A percentile compares a stretch with the other conserved stretches of the same genome.
Conservation (phyloP, 805 yeast species). For the Zygosaccharomyces kombuchaensis region DNA sequence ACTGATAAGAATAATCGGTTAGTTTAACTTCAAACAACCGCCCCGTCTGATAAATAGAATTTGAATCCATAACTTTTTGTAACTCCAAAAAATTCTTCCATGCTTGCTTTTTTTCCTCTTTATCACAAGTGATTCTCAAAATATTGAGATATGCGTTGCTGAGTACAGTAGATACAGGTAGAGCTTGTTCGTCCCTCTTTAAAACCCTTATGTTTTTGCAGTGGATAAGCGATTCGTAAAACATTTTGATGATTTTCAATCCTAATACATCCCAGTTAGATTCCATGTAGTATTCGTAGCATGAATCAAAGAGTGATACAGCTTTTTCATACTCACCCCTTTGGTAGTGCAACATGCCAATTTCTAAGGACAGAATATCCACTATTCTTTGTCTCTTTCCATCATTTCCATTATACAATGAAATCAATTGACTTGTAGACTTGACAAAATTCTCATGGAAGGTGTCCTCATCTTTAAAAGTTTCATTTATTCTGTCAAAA, state of each 20-base stretch:
- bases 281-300: constrained; percentile 61
- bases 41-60: constrained; percentile 24
- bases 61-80: constrained; percentile 11
- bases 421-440: constrained; percentile 44
- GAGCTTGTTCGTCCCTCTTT: constrained; percentile 24
- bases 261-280: constrained; percentile 78
- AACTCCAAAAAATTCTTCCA: constrained; percentile 29
- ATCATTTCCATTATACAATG: constrained; percentile 17
- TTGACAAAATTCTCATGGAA: constrained; percentile 41
- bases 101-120: constrained; percentile 18
- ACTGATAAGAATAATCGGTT: constrained; percentile 5
- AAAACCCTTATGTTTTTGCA: constrained; percentile 21
- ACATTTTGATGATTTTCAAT: constrained; percentile 57
- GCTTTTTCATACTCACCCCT: constrained; percentile 55
- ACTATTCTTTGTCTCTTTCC: constrained; percentile 54
- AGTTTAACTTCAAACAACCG: constrained; percentile 21
- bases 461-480: constrained; percentile 17
- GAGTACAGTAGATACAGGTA: constrained; percentile 26
- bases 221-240: constrained; percentile 57
- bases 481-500: constrained; percentile 13
- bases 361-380: constrained; percentile 70
- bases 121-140: constrained; percentile 18
- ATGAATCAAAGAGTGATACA: constrained; percentile 55
- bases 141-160: constrained; percentile 32
- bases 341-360: constrained; percentile 66